A percentile compares a stretch with the other conserved stretches of the same genome.
Evolutionary conservation across 495 filamentous ascomycete genomes (phyloP).

Genomic region (Pseudoneurospora amorphoporcata): DNA sequence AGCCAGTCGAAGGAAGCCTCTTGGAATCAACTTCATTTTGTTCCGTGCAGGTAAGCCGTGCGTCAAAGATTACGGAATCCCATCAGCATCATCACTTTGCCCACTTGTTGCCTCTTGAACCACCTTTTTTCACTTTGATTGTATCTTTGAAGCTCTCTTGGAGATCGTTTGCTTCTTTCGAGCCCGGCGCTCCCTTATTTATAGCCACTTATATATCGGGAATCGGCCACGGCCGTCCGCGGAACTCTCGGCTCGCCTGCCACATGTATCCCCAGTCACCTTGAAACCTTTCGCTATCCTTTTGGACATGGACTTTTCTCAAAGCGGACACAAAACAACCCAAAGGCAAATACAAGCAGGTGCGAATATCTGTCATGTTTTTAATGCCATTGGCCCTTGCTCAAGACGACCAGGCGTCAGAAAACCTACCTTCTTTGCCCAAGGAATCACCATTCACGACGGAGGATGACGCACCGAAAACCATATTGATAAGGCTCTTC

Average conservation of each 20-base stretch:
- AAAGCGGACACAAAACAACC: background rate
- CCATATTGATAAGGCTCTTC: background rate
- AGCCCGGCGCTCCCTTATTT: background rate
- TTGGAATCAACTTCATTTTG: background rate
- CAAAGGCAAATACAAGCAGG: background rate
- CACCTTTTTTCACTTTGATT: background rate
- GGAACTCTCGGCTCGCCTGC: background rate
- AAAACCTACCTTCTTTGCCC: background rate
- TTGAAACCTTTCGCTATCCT: background rate
- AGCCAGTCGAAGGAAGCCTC: background rate
- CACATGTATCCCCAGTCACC: background rate
- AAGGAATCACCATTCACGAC: background rate
- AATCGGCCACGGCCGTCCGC: background rate
- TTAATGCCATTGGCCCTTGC: background rate
- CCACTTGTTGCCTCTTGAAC: background rate
- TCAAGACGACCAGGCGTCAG: background rate
- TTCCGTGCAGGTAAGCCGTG: background rate
- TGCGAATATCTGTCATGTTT: background rate
- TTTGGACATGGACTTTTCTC: background rate
- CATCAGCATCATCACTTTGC: background rate
- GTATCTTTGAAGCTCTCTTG: background rate
- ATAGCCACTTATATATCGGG: background rate
- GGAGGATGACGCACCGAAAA: background rate
- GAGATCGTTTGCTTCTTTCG: background rate
- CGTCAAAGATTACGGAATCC: background rate